phyloP scores from a whole-genome alignment of 2,329 filamentous ascomycete species.

The Ophiostoma novo-ulmi region DNA sequence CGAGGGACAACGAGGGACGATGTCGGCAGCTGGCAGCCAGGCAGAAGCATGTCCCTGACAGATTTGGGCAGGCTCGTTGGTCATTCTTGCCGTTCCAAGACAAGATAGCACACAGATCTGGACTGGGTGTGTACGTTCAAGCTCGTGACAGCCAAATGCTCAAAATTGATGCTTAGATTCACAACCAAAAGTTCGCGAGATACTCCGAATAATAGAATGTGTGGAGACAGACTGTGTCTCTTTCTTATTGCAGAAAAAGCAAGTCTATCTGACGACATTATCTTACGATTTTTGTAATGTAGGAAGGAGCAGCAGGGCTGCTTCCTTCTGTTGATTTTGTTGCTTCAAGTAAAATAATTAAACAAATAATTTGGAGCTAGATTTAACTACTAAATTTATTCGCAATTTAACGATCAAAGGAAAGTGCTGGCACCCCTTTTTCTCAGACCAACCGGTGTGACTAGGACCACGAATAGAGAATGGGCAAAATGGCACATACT shows the following conservation, averaged over 20 bases:
- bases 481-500: neutral
- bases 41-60: neutral
- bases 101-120: neutral
- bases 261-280: neutral
- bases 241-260: neutral
- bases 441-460: neutral
- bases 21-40: neutral
- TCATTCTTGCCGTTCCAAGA: neutral
- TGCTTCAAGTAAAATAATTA: neutral
- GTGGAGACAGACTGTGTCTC: neutral
- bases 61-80: neutral
- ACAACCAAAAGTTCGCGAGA: neutral
- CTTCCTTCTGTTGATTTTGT: neutral
- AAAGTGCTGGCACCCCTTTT: neutral
- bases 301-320: neutral
- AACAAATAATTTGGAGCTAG: neutral
- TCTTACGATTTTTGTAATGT: neutral
- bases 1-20: conserved; percentile 1
- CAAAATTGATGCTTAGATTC: neutral
- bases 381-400: neutral
- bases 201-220: neutral
- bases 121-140: neutral
- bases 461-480: neutral
- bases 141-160: neutral
- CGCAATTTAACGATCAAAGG: neutral